Evolutionary conservation across 768 basidiomycete genomes (phyloP), one percentile per base, ranked within the genome.

Genomic region (Rossbeevera mucosa): DNA sequence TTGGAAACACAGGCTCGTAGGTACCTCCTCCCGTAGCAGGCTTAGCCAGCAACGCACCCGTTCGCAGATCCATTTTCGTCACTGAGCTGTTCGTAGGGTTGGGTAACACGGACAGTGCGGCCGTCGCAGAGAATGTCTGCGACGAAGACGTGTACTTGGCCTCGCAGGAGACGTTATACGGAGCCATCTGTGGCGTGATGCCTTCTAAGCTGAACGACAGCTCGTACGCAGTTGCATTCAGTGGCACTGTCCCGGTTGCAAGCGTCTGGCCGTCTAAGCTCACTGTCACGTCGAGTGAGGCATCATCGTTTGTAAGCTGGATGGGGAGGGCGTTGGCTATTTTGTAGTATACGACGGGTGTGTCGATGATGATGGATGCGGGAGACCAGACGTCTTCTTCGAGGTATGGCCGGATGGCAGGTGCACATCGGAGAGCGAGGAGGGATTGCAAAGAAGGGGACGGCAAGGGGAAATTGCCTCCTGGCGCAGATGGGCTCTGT

Each of bases 51-150:
- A 84, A 53, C 1, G 76, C 80, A 3, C 83, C 82, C 5, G 80
- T 83, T 29, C 81, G 74, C 45, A 78, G 66, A 61, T 83, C 82
- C 75, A 82, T 79, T 59, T 83, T 84, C 0, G 81, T 82, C n/a
- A 81, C 82, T 2, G 78, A 77, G 13, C 78, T 76, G 50, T 79
- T 78, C 1, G 64, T 71, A 0, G 75, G 79, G 24, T 72, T 63
- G 5, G 82, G 81, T 29, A 83, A 67, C 49, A 76, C 77, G 1
- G 75, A 75, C 45, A 87, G 62, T 7, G 70, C 59, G 0, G 77
- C 71, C 2, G 72, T 69, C 3, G 79, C 71, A 3, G 63, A 67
- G 58, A 79, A 84, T 4, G 64, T 74, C 50, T 80, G 78, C 18
- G 59, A 55, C 73, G 24, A 67, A 63, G 52, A 74, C 54, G 7